phyloP scores from a whole-genome alignment of 176 grass and related monocot genomes.

The Aegilops tauschii region DNA sequence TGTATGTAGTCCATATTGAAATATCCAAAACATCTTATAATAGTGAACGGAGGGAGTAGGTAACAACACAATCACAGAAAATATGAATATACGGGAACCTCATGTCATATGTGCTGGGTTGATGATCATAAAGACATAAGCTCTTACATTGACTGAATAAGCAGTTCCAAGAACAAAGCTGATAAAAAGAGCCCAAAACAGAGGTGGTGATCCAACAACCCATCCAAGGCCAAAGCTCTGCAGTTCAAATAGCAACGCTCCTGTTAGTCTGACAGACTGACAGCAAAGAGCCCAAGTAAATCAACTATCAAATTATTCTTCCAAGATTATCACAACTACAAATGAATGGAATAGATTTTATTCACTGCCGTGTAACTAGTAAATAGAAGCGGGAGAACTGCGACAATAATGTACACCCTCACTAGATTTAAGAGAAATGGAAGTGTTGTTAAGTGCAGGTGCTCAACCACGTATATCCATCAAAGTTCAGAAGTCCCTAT shows the following conservation, averaged over 20 bases:
- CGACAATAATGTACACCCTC: neutral
- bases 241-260: constrained; percentile 27
- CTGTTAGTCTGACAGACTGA: constrained; percentile 24
- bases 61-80: neutral
- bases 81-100: neutral
- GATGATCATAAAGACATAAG: neutral
- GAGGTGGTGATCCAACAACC: constrained; percentile 67
- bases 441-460: neutral
- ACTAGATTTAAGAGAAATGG: neutral
- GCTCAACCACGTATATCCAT: neutral
- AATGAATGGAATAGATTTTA: neutral
- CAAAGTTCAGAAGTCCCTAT: neutral
- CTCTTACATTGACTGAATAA: constrained; percentile 91
- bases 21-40: too few relatives aligned
- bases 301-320: neutral
- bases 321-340: neutral
- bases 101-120: neutral
- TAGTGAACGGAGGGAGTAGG: neutral
- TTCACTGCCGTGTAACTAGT: neutral
- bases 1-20: too few relatives aligned
- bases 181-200: constrained; percentile 90
- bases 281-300: neutral
- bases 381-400: neutral
- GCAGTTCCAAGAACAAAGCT: constrained; percentile 97
- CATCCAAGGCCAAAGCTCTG: constrained; percentile 92